Conservation (phyloP, 345 rosid genomes). For the Hypericum perforatum region DNA sequence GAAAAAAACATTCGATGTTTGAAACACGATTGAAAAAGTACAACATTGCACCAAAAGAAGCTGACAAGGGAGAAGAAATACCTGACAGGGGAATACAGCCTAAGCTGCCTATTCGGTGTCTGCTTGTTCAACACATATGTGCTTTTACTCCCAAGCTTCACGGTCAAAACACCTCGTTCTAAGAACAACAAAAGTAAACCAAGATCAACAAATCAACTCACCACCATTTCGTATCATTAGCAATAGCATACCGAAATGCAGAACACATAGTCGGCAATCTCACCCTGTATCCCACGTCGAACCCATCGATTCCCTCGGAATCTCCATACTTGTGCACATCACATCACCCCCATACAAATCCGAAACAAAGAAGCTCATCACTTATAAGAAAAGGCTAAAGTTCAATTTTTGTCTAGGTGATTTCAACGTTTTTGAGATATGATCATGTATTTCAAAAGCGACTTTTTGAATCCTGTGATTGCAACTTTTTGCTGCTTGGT, state of each 20-base stretch:
- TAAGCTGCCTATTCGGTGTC: conserved; percentile 81
- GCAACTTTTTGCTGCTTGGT: no score
- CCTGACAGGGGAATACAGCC: conserved; percentile 92
- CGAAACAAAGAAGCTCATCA: no score
- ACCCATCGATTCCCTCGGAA: conserved; percentile 60
- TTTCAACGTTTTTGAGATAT: no score
- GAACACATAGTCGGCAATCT: conserved; percentile 10
- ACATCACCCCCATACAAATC: not conserved
- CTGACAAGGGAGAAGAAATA: conserved; percentile 15
- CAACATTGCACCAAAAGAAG: conserved; percentile 1
- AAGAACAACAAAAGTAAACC: conserved; percentile 12
- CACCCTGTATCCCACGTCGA: conserved; percentile 91
- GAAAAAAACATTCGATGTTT: not conserved
- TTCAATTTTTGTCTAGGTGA: no score
- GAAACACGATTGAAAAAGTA: not conserved
- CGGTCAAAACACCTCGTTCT: conserved; percentile 93
- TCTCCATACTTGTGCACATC: conserved; percentile 71
- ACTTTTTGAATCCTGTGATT: no score
- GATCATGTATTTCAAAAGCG: no score
- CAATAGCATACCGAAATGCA: conserved; percentile 6
- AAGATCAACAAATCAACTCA: not conserved
- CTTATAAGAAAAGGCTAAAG: no score
- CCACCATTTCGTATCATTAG: no score
- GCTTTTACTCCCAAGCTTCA: conserved; percentile 72
- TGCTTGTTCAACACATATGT: conserved; percentile 87